A percentile compares a stretch with the other conserved stretches of the same genome.
Conservation (phyloP, 2,329 filamentous ascomycete genomes). For the Fusarium staphyleae region DNA sequence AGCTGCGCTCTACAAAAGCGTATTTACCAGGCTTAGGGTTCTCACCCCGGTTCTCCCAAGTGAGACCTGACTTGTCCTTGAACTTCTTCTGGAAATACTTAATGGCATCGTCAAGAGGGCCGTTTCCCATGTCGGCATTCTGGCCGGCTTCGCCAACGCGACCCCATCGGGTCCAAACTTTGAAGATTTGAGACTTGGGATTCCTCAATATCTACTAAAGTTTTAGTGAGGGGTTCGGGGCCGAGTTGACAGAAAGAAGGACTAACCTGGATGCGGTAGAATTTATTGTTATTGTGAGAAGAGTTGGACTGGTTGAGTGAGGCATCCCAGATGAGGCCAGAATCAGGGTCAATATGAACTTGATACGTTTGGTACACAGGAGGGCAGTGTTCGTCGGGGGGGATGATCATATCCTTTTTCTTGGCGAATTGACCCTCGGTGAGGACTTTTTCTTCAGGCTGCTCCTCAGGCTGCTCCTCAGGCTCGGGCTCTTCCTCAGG, state of each 20-base stretch:
- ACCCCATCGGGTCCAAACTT: constrained; percentile 82
- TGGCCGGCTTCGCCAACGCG: constrained; percentile 71
- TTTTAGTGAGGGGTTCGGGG: constrained; percentile 16
- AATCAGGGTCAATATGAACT: constrained; percentile 70
- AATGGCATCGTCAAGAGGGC: constrained; percentile 53
- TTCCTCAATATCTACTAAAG: constrained; percentile 52
- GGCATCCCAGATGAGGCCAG: constrained; percentile 76
- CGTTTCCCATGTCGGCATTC: constrained; percentile 52
- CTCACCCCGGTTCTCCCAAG: constrained; percentile 60
- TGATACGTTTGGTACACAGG: constrained; percentile 47
- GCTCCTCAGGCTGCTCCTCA: constrained; percentile 34
- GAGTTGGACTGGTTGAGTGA: constrained; percentile 81
- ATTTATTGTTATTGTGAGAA: constrained; percentile 79
- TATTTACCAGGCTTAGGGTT: constrained; percentile 74
- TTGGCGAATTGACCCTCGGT: constrained; percentile 57
- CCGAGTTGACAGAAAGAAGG: background rate
- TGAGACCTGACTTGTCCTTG: constrained; percentile 65
- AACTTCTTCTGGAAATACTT: constrained; percentile 67
- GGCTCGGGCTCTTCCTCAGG: constrained; percentile 41
- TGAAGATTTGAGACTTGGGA: constrained; percentile 50
- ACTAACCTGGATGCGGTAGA: constrained; percentile 74
- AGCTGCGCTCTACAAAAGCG: constrained; percentile 80
- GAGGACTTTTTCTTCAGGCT: constrained; percentile 46
- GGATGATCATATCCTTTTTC: constrained; percentile 55
- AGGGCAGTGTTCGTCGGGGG: constrained; percentile 57